These are phyloP conservation scores for Penicillium concentricum DNA, from an alignment of 2,329 filamentous ascomycete species.

Conservation along the genomic window DNA sequence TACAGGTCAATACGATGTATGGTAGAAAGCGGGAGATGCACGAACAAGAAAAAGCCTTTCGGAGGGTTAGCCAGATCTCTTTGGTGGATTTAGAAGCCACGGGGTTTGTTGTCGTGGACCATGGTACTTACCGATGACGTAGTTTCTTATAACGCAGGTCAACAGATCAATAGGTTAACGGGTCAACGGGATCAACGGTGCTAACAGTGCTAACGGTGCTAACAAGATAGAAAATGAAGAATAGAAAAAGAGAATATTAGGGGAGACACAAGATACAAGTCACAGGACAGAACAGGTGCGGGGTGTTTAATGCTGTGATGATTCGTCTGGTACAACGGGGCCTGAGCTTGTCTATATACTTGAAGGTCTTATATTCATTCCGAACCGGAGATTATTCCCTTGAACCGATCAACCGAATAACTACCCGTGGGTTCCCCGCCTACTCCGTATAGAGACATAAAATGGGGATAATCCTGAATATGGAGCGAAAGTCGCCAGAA, in stretches of 20 bases:
- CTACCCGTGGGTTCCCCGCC: not conserved
- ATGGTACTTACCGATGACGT: conserved; percentile 23
- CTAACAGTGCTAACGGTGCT: no score
- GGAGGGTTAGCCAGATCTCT: not conserved
- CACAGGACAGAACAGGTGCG: conserved; percentile 15
- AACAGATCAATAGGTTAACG: no score
- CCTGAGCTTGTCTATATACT: conserved; percentile 15
- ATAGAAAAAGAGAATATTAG: conserved; percentile 1
- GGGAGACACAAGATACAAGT: conserved; percentile 20
- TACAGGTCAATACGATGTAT: not conserved
- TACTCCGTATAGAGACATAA: no score
- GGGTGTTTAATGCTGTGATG: no score
- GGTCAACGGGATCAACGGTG: no score
- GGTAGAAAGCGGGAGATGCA: not conserved
- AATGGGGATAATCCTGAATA: not conserved
- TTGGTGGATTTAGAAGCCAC: conserved; percentile 14
- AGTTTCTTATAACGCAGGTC: not conserved
- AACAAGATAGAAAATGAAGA: no score
- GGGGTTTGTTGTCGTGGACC: conserved; percentile 6
- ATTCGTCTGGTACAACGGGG: conserved; percentile 9
- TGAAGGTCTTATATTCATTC: not conserved
- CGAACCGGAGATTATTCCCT: conserved; percentile 2
- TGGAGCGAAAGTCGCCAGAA: not conserved
- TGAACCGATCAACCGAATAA: conserved; percentile 6
- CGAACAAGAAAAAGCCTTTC: not conserved